Conservation (phyloP, 129 eudicot species). For the Chrysanthemum makinoi region DNA sequence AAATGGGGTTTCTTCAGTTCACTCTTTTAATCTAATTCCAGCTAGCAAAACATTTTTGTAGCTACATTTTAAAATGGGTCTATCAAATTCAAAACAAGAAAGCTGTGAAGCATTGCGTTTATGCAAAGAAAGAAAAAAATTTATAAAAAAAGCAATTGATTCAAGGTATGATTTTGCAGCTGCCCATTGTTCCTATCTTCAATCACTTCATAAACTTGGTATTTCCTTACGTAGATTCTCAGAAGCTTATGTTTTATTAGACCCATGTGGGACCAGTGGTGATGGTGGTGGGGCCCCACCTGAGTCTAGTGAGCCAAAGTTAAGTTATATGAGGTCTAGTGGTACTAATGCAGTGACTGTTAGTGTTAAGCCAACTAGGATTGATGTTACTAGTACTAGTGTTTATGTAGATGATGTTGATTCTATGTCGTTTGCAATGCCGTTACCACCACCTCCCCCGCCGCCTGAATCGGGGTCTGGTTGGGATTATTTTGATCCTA, state of each 20-base stretch:
- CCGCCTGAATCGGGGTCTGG: slow-evolving; percentile 57
- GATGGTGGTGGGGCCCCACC: slow-evolving; percentile 40
- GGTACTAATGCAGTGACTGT: slow-evolving; percentile 73
- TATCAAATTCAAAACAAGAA: slow-evolving; percentile 65
- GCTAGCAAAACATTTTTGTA: neutral
- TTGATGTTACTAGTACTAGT: slow-evolving; percentile 35
- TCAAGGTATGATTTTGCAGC: slow-evolving; percentile 88
- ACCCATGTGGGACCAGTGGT: slow-evolving; percentile 48
- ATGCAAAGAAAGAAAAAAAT: slow-evolving; percentile 77
- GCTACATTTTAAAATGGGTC: slow-evolving; percentile 55
- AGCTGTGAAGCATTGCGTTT: slow-evolving; percentile 71
- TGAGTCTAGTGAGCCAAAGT: slow-evolving; percentile 43
- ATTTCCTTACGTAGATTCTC: slow-evolving; percentile 72
- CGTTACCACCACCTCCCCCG: slow-evolving; percentile 75
- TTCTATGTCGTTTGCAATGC: slow-evolving; percentile 51
- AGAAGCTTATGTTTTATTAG: slow-evolving; percentile 71
- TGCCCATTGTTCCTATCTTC: slow-evolving; percentile 80
- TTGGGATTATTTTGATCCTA: slow-evolving; percentile 90
- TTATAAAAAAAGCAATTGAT: slow-evolving; percentile 78
- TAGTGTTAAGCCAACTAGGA: slow-evolving; percentile 42
- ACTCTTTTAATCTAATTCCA: slow-evolving; percentile 1
- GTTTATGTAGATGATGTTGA: slow-evolving; percentile 61
- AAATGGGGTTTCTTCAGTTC: slow-evolving; percentile 20
- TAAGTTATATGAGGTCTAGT: slow-evolving; percentile 78
- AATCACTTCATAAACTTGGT: slow-evolving; percentile 66